phyloP scores from a whole-genome alignment of 345 rosid genomes.

The thale cress (Arabidopsis thaliana) region DNA sequence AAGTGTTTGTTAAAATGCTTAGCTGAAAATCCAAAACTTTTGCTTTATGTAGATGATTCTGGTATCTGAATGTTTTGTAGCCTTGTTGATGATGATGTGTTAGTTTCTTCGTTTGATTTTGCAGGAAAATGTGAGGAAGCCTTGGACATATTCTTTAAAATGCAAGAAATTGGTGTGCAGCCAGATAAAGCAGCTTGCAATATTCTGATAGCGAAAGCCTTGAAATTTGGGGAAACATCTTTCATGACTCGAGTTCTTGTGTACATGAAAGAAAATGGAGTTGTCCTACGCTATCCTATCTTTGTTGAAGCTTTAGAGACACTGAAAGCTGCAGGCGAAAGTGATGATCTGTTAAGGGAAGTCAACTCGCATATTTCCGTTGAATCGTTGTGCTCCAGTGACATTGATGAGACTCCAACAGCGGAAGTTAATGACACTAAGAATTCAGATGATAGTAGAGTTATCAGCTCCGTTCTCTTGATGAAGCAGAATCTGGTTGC shows the following conservation, averaged over 20 bases:
- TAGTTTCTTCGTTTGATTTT: conserved; percentile 33
- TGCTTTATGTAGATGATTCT: neutral
- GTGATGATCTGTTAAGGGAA: conserved; percentile 63
- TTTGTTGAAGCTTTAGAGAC: conserved; percentile 63
- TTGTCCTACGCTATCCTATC: conserved; percentile 72
- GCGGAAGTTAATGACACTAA: conserved; percentile 40
- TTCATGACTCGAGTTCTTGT: conserved; percentile 57
- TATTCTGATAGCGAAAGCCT: conserved; percentile 74
- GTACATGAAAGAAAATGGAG: conserved; percentile 61
- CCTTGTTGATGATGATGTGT: conserved; percentile 18
- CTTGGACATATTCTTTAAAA: conserved; percentile 66
- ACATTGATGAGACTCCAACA: conserved; percentile 31
- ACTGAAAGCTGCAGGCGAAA: conserved; percentile 54
- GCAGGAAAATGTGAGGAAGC: conserved; percentile 75
- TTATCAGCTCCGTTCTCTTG: conserved; percentile 62
- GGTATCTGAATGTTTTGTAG: conserved; percentile 21
- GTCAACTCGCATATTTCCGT: conserved; percentile 69
- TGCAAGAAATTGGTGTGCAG: conserved; percentile 79
- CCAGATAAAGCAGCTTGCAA: conserved; percentile 96
- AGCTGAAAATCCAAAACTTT: neutral
- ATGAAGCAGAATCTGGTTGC: conserved; percentile 66
- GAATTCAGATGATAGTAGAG: conserved; percentile 43
- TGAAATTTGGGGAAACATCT: conserved; percentile 59
- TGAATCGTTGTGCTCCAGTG: conserved; percentile 40
- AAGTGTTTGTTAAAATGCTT: conserved; percentile 53